Evolutionary conservation across 1,139 yeast species (phyloP).

Genomic region (Eremothecium sinecaudum): DNA sequence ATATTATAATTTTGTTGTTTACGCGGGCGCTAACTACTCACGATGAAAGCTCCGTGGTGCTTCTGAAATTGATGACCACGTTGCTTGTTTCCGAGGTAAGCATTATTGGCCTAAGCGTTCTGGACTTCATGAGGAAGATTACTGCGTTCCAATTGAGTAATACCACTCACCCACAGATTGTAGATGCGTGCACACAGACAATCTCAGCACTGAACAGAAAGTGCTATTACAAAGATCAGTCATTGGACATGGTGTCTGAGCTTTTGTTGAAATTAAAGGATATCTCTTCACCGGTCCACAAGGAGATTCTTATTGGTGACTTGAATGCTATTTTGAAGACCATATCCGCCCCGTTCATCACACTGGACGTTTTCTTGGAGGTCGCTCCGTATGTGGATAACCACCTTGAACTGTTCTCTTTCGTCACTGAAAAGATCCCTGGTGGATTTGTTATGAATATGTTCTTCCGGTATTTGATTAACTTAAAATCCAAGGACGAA

Average conservation of each 20-base stretch:
- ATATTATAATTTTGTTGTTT: constrained; percentile 46
- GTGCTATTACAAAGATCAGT: constrained; percentile 29
- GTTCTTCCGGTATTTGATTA: constrained; percentile 17
- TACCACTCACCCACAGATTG: constrained; percentile 23
- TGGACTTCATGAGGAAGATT: constrained; percentile 64
- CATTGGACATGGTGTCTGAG: constrained; percentile 29
- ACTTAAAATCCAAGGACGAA: constrained; percentile 11
- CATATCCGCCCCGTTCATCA: constrained; percentile 18
- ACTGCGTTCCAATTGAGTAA: constrained; percentile 46
- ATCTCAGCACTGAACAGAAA: constrained; percentile 27
- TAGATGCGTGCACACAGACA: constrained; percentile 22
- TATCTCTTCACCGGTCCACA: constrained; percentile 10
- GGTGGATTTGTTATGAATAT: constrained; percentile 18
- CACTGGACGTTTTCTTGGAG: constrained; percentile 24
- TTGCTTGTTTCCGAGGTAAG: constrained; percentile 71
- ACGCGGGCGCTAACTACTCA: constrained; percentile 28
- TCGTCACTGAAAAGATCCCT: constrained; percentile 20
- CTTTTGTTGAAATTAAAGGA: constrained; percentile 20
- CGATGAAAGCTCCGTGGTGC: constrained; percentile 35
- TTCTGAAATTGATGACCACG: constrained; percentile 50
- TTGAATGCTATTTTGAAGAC: constrained; percentile 17
- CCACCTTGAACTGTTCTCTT: constrained; percentile 14
- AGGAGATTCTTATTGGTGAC: constrained; percentile 18
- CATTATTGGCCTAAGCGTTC: constrained; percentile 82
- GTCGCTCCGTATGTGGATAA: constrained; percentile 17